phyloP scores from a whole-genome alignment of 306 rosid species.

The Prunus armeniaca region DNA sequence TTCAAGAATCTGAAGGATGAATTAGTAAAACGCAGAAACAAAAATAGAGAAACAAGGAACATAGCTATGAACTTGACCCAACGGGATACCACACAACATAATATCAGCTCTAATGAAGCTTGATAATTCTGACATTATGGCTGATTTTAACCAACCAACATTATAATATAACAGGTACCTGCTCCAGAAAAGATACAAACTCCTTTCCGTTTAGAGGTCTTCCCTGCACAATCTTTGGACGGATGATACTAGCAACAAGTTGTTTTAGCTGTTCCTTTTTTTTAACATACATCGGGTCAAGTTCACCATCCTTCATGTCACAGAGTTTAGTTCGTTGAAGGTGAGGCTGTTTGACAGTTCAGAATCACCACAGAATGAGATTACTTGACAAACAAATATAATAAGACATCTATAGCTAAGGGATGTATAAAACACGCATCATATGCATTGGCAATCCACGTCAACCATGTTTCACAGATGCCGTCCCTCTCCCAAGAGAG shows the following conservation, averaged over 20 bases:
- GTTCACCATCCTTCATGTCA: conserved; percentile 86
- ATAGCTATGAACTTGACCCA: background rate
- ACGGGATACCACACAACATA: background rate
- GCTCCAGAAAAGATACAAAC: conserved; percentile 78
- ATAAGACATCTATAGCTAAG: background rate
- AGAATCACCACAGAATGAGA: conserved; percentile 20
- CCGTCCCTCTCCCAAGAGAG: background rate
- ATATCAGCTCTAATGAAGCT: background rate
- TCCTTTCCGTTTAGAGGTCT: conserved; percentile 75
- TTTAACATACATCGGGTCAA: conserved; percentile 67
- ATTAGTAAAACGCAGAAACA: conserved; percentile 21
- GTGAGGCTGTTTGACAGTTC: conserved; percentile 77
- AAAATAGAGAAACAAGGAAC: conserved; percentile 9
- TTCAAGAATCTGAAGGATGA: conserved; percentile 68
- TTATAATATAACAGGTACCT: conserved; percentile 44
- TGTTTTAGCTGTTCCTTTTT: conserved; percentile 78
- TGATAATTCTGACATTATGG: background rate
- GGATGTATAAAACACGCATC: background rate
- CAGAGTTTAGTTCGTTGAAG: conserved; percentile 92
- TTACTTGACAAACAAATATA: background rate
- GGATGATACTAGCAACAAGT: conserved; percentile 71
- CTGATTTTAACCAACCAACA: background rate
- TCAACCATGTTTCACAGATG: background rate
- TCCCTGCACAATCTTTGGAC: conserved; percentile 91
- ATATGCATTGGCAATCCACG: background rate